Percentiles rank a stretch among this genome's conserved stretches.
These are phyloP conservation scores for Mycena galopus DNA, from an alignment of 768 basidiomycete species.

Conservation along the genomic window DNA sequence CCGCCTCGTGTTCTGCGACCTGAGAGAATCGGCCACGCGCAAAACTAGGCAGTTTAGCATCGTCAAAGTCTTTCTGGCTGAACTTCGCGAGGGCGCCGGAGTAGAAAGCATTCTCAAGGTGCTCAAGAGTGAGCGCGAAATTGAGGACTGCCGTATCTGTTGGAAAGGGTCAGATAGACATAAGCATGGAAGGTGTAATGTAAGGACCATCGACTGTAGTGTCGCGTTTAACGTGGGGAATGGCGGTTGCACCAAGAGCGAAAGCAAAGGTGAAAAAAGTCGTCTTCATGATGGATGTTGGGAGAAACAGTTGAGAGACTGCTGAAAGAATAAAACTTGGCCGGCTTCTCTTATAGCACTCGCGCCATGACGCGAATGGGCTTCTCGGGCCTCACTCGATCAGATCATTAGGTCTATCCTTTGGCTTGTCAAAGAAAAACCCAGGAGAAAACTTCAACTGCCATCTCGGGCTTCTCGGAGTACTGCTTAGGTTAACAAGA, in stretches of 20 bases:
- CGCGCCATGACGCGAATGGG: background rate
- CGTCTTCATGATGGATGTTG: slow-evolving; percentile 21
- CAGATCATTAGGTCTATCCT: background rate
- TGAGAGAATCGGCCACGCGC: slow-evolving; percentile 63
- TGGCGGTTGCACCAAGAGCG: slow-evolving; percentile 15
- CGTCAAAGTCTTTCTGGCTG: slow-evolving; percentile 54
- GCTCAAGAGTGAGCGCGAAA: slow-evolving; percentile 60
- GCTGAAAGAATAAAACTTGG: background rate
- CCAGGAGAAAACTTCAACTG: background rate
- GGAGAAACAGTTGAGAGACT: slow-evolving; percentile 26
- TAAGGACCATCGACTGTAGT: background rate
- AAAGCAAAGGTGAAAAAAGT: slow-evolving; percentile 1
- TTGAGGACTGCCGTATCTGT: slow-evolving; percentile 52
- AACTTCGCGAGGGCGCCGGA: slow-evolving; percentile 54
- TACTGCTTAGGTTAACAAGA: background rate
- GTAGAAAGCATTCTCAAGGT: slow-evolving; percentile 63
- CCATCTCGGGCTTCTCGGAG: slow-evolving; percentile 7
- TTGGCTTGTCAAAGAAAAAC: background rate
- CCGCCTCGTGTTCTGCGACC: slow-evolving; percentile 61
- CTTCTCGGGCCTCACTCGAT: background rate
- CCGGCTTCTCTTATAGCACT: slow-evolving; percentile 13
- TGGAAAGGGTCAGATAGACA: background rate
- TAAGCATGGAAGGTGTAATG: background rate
- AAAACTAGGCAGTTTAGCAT: slow-evolving; percentile 59
- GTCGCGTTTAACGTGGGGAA: slow-evolving; percentile 13